Base-by-base conservation (phyloP, 2,329 filamentous ascomycete genomes). In the Aaosphaeria arxii region DNA sequence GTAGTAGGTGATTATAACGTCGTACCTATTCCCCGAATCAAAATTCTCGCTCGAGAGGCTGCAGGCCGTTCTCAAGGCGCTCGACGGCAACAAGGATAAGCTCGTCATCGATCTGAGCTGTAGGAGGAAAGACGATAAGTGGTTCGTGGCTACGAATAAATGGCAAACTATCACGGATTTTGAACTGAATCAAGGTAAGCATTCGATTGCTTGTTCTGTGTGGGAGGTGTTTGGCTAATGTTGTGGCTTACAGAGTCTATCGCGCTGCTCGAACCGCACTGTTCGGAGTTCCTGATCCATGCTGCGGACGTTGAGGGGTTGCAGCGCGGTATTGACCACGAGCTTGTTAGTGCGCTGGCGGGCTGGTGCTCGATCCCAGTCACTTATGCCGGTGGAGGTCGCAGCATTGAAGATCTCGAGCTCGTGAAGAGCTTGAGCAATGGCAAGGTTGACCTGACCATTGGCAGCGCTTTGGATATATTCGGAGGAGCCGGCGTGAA, bases 131-230 rank as follows among this genome's bases (percentile, higher is more conserved):
- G 87, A 80, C 35, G 77, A 86, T 47, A 86, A 77, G 36, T 99
- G 94, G 94, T 91, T 88, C 62, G 94, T 99, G n/a, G 92, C 94
- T 47, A 99, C 95, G 87, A 89, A 99, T 72, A 95, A 95, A 71
- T 99, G 94, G 94, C 94, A 97, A 77, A 96, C 90, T 1, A 86
- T 97, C 47, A 97, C 94, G 1, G 89, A 96, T 63, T 95, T 96
- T 85, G 90, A 96, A 67, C 84, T 99, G 55, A 92, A 86, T 54
- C 78, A 88, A 78, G 88, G 92, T 91, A 73, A 48, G 41, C 30
- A 7, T 24, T 24, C 2, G 17, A 24, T 24, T 24, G 17, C 17
- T 24, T 13, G 33, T 9, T 36, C 33, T 13, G 17, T 2, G 17
- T 24, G 17, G 2, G 17, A 24, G 17, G 17, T 24, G 17, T 2